Percentiles rank a stretch among this genome's conserved stretches.
These are phyloP conservation scores for Rhynchospora breviuscula DNA, from an alignment of 176 grass and related monocot species.

Conservation along the genomic window DNA sequence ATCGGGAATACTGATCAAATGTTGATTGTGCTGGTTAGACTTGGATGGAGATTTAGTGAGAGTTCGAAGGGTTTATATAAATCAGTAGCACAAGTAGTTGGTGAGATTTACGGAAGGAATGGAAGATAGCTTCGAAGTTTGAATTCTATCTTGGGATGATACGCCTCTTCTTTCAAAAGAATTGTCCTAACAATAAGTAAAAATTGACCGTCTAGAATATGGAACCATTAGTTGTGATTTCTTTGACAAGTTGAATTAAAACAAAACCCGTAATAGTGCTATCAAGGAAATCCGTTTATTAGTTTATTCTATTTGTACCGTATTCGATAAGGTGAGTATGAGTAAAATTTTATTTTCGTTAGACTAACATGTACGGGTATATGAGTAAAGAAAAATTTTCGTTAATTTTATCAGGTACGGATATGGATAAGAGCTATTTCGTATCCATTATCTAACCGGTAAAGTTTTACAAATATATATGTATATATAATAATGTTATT, in stretches of 20 bases:
- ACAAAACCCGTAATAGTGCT: not conserved
- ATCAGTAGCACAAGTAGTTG: not conserved
- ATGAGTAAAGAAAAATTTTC: no score
- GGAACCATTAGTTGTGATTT: not conserved
- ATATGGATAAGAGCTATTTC: no score
- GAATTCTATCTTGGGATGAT: not conserved
- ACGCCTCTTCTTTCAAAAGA: not conserved
- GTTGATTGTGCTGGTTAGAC: not conserved
- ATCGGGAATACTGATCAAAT: not conserved
- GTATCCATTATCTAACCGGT: no score
- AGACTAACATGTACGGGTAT: no score
- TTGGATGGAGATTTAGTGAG: not conserved
- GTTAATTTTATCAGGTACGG: no score
- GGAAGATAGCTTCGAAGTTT: not conserved
- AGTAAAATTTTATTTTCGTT: no score
- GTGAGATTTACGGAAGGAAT: conserved; percentile 3
- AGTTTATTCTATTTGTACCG: no score
- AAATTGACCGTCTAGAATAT: conserved; percentile 6
- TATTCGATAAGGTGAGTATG: no score
- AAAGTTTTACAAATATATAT: no score
- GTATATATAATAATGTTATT: no score
- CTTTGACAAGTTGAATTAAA: not conserved
- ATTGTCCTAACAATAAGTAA: not conserved
- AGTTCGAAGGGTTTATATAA: conserved; percentile 31
- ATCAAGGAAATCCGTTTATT: no score